Evolutionary conservation across 1,284 basidiomycete species (phyloP).

Genomic region (Cutaneotrichosporon curvatum): DNA sequence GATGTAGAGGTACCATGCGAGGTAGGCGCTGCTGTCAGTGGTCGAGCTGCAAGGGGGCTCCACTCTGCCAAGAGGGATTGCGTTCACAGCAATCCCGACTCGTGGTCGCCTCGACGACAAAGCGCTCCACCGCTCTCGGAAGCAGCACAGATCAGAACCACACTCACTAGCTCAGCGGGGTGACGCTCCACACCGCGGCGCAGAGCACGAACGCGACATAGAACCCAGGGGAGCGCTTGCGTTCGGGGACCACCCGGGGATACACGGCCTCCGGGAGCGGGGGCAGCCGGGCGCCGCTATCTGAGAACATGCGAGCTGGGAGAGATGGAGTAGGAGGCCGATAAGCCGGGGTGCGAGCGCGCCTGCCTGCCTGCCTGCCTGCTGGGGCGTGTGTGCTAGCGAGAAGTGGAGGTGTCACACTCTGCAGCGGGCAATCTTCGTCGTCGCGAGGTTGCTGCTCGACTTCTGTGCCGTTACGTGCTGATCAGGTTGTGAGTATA

Average conservation of each 20-base stretch:
- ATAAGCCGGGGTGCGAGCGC: too few species aligned
- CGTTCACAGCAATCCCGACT: too few species aligned
- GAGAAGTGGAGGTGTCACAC: too few species aligned
- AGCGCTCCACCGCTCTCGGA: not conserved
- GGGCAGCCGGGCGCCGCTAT: conserved; percentile 4
- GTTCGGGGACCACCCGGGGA: conserved; percentile 1
- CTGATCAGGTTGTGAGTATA: too few species aligned
- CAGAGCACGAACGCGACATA: conserved; percentile 45
- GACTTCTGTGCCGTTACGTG: too few species aligned
- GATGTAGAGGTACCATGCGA: conserved; percentile 49
- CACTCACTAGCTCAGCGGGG: conserved; percentile 61
- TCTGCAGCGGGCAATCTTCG: too few species aligned
- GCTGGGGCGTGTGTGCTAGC: too few species aligned
- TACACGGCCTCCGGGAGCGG: conserved; percentile 7
- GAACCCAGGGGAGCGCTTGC: conserved; percentile 16
- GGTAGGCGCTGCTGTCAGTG: conserved; percentile 41
- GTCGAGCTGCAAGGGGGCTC: too few species aligned
- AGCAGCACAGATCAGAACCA: too few species aligned
- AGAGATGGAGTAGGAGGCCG: not conserved
- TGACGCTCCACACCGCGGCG: conserved; percentile 61
- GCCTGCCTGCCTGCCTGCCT: too few species aligned
- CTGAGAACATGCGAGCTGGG: not conserved
- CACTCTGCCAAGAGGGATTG: too few species aligned
- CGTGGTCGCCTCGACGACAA: not conserved
- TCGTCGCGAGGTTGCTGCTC: too few species aligned